Base-by-base conservation (phyloP, 2,329 filamentous ascomycete species). In the Beauveria brongniartii region DNA sequence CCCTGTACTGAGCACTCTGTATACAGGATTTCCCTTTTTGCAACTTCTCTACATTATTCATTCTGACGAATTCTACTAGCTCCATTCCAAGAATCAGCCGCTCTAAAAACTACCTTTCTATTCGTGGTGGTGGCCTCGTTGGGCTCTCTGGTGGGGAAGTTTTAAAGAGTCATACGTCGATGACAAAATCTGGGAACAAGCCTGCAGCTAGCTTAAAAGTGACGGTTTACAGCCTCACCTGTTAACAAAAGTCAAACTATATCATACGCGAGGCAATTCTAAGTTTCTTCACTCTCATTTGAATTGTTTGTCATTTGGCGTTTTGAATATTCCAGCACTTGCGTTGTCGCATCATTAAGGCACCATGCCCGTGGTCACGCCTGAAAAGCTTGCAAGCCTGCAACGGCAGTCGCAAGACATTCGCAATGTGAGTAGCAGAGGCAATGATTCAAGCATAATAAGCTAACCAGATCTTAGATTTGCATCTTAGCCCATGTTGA, bases 401-500 rank as follows among this genome's bases (percentile, higher is more conserved):
- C 94, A 99, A 80, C 85, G 86, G 73, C 89, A 92, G 72, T 85
- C 92, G 68, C 86, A 92, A 66, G 90, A 92, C 75, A 89, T 99
- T 72, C 85, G 94, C 79, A 99, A 99, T 82, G 92, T 95, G 80
- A 74, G 84, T 73, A 30, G 20, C n/a, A 16, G 22, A 24, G 3
- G 4, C 22, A 1, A 48, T 16, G 22, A 20, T 30, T 14, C 68
- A 69, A 66, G 26, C 47, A 54, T 30, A 22, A 34, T 44, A 28
- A n/a, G 18, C 51, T 63, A 14, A 60, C 40, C 9, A 16, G 1
- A 16, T n/a, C 6, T 5, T 18, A 92, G 90, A 96, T 97, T 66
- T 97, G 93, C 74, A 96, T 97, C 68, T 78, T 97, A 66, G 93
- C 93, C 52, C 93, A 97, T 73, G 93, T 97, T 69, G 94, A 99